Conservation (phyloP, 345 rosid genomes). For the Gossypium anomalum region DNA sequence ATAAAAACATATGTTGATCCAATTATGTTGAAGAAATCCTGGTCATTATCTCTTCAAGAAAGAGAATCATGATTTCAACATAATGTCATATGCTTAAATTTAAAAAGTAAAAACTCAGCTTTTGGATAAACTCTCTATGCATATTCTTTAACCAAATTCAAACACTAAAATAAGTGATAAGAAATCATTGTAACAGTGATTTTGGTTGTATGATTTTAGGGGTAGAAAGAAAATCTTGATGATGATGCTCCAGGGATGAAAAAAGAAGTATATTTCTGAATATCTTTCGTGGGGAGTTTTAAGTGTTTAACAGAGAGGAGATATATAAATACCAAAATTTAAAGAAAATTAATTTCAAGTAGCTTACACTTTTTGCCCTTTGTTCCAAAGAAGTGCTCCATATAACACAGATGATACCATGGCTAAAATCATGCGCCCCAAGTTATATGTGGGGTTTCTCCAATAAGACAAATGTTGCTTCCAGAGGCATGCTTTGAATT, state of each 20-base stretch:
- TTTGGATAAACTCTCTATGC: too few relatives aligned
- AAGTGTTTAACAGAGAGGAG: neutral
- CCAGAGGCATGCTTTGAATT: slow-evolving; percentile 56
- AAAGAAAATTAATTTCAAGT: neutral
- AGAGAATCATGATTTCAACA: neutral
- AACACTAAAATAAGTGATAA: too few relatives aligned
- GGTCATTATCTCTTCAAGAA: slow-evolving; percentile 38
- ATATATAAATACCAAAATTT: neutral
- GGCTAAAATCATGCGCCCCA: slow-evolving; percentile 13
- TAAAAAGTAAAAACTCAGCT: too few relatives aligned
- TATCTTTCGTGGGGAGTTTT: neutral
- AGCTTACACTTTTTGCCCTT: slow-evolving; percentile 43
- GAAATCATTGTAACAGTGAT: too few relatives aligned
- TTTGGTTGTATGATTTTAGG: too few relatives aligned
- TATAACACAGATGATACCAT: slow-evolving; percentile 27
- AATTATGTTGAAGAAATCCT: slow-evolving; percentile 44
- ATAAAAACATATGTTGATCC: slow-evolving; percentile 38
- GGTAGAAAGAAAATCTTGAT: too few relatives aligned
- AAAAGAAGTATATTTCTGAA: neutral
- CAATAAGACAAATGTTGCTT: slow-evolving; percentile 54
- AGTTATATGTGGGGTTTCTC: slow-evolving; percentile 52
- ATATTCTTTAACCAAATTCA: too few relatives aligned
- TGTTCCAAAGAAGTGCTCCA: slow-evolving; percentile 46
- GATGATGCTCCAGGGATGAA: too few relatives aligned
- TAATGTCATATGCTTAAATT: neutral